These are phyloP conservation scores for Chaetoscypha palmicola DNA, from an alignment of 2,329 filamentous ascomycete genomes.

Conservation along the genomic window DNA sequence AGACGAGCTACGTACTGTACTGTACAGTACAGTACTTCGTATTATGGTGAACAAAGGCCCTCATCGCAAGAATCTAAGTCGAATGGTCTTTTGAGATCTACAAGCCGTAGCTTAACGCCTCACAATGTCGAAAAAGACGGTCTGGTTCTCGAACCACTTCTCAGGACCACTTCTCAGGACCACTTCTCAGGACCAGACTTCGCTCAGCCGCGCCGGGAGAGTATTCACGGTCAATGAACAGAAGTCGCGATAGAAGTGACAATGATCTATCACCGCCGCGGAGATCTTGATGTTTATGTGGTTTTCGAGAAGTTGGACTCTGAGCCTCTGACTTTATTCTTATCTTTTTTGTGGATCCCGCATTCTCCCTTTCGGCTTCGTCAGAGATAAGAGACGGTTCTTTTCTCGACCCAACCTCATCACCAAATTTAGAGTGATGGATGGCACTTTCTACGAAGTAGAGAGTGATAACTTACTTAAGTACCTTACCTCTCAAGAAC, in stretches of 20 bases:
- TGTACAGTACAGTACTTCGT: neutral
- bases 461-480: neutral
- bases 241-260: neutral
- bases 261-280: neutral
- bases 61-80: no score
- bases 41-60: neutral
- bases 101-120: no score
- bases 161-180: no score
- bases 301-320: neutral
- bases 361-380: slow-evolving; percentile 1
- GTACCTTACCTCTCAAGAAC: no score
- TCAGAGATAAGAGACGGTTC: slow-evolving; percentile 6
- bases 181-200: no score
- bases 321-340: neutral
- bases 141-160: no score
- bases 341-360: slow-evolving; percentile 3
- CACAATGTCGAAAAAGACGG: no score
- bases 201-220: neutral
- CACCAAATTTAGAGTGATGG: neutral
- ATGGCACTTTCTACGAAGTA: neutral
- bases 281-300: slow-evolving; percentile 7
- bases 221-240: neutral
- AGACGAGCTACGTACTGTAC: no score
- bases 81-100: no score
- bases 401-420: no score